Conservation (phyloP, 169 alveolate genomes). For the Eimeria praecox region DNA sequence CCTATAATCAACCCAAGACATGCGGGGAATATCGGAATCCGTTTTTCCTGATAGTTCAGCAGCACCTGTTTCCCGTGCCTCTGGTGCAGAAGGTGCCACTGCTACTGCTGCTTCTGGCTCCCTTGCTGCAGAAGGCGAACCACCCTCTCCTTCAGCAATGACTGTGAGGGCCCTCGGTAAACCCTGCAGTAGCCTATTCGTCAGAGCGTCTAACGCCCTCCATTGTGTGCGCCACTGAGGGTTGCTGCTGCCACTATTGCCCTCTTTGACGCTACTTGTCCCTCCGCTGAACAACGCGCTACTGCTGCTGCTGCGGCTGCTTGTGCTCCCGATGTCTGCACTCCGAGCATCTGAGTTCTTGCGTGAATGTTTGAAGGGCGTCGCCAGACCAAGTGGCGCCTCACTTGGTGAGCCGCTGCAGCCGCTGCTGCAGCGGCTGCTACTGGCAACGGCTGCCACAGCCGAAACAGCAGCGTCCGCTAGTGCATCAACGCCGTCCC, state of each 20-base stretch:
- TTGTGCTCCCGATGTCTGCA: conserved; percentile 10
- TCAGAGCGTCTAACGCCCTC: conserved; percentile 54
- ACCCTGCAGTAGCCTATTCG: conserved; percentile 63
- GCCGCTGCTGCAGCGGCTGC: conserved; percentile 57
- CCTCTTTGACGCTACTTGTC: background rate
- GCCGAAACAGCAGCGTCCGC: background rate
- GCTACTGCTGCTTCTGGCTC: background rate
- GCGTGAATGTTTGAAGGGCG: background rate
- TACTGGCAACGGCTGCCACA: background rate
- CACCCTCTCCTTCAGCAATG: conserved; percentile 52
- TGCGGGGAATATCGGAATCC: background rate
- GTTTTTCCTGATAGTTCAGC: background rate
- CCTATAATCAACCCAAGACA: conserved; percentile 53
- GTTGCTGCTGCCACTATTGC: conserved; percentile 15
- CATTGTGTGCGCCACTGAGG: conserved; percentile 68
- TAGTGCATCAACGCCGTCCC: background rate
- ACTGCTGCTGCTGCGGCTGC: conserved; percentile 34
- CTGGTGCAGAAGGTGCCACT: conserved; percentile 7
- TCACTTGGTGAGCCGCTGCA: conserved; percentile 19
- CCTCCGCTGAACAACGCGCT: background rate
- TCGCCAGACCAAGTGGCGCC: background rate
- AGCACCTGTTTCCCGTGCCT: background rate
- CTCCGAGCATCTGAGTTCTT: conserved; percentile 6
- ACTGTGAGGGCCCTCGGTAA: conserved; percentile 56
- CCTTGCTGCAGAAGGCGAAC: background rate